Base-by-base conservation (phyloP, 2,329 filamentous ascomycete genomes). In the Alternaria novae-zelandiae region DNA sequence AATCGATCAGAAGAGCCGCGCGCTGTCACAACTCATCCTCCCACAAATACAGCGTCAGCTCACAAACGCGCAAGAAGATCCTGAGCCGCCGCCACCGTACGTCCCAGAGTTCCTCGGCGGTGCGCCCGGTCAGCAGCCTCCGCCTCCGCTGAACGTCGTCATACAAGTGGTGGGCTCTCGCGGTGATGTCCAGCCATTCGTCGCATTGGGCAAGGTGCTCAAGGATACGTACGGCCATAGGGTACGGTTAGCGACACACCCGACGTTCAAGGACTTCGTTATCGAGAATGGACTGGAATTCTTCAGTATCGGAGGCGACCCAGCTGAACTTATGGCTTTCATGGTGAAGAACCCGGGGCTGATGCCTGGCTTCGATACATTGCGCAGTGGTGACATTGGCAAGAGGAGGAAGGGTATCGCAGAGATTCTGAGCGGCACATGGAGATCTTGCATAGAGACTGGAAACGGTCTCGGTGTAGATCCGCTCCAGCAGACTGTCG, bases 331-430 rank as follows among this genome's bases (percentile, higher is more conserved):
- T 43, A 85, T 85, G 83, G 92, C 93, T 4, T 96, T 95, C 73
- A 96, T 96, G 93, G 93, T 96, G 49, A 94, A 94, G 79, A 91
- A 96, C 70, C 92, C 93, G 0, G 92, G 93, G 0, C 83, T 97
- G 30, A 93, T 96, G 90, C 93, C 93, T 2, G 91, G 91, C 1
- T 88, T 95, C 62, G 90, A 94, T 53, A 89, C 91, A 1, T 80
- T 96, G 53, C 89, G 89, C 63, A 91, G 86, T 67, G 93, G 93
- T 8, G 93, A 96, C 74, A 88, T 97, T 54, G 89, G 87, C 45
- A 91, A 90, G 78, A 85, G 92, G 28, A 86, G 93, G 28, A 89
- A 87, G 66, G 91, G 91, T 15, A 93, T 96, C 65, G 88, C 89
- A 62, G 87, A 93, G 64, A 94, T 96, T 65, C 82, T 97, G n/a